These are phyloP conservation scores for Cystoisospora suis DNA, from an alignment of 169 alveolate genomes.

Conservation along the genomic window DNA sequence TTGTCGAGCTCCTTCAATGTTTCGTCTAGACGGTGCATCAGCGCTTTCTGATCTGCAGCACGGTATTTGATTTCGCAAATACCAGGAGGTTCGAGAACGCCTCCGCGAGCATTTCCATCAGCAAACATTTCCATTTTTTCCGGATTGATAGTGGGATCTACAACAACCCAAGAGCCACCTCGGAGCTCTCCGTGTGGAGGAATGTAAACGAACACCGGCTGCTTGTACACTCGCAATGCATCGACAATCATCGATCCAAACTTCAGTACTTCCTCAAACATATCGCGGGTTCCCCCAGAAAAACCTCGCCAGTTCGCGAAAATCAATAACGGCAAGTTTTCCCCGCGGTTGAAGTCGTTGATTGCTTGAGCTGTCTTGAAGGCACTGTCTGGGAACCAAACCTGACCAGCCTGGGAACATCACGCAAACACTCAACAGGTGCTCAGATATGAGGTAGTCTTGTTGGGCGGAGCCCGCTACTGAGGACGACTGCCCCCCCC, in stretches of 20 bases:
- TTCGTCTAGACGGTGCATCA: conserved; percentile 55
- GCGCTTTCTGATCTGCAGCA: conserved; percentile 44
- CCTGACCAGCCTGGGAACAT: conserved; percentile 77
- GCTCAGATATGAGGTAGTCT: too few species aligned
- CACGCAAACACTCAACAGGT: too few species aligned
- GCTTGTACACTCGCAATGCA: conserved; percentile 78
- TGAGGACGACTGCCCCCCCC: too few species aligned
- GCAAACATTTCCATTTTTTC: conserved; percentile 85
- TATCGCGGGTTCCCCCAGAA: conserved; percentile 82
- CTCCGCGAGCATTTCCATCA: conserved; percentile 81
- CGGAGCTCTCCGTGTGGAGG: conserved; percentile 84
- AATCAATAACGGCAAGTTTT: conserved; percentile 79
- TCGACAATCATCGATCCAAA: conserved; percentile 84
- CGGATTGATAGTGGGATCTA: conserved; percentile 82
- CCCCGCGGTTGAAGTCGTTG: conserved; percentile 82
- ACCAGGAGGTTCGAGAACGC: conserved; percentile 81
- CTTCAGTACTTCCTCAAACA: conserved; percentile 79
- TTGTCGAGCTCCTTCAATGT: conserved; percentile 17
- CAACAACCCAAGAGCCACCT: conserved; percentile 91
- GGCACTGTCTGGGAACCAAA: conserved; percentile 87
- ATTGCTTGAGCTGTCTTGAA: conserved; percentile 89
- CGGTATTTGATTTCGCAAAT: conserved; percentile 64
- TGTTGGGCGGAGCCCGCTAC: too few species aligned
- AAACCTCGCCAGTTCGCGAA: conserved; percentile 77
- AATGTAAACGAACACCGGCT: conserved; percentile 83